Base-by-base conservation (phyloP, 1,139 yeast genomes). In the Geotrichum macrosporum region DNA sequence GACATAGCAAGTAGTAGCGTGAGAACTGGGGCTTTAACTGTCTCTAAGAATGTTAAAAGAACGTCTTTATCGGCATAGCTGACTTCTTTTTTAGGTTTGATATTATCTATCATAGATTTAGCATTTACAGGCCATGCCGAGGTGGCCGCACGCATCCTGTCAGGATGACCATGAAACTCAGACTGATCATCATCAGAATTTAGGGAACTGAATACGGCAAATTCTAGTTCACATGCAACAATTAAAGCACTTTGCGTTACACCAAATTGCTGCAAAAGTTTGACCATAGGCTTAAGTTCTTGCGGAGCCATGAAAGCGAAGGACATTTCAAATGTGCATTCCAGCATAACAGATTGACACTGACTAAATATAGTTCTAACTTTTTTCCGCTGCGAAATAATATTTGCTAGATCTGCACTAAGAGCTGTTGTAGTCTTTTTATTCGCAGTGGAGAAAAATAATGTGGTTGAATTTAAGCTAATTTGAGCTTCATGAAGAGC, bases 211-310 rank as follows among this genome's bases (percentile, higher is more conserved):
- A 70, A 52, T 3, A 71, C 54, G 1, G 72, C 64, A 42, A 66
- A 71, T 51, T 72, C 73, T 13, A 74, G 55, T 48, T 75, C 77
- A 43, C 77, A 73, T 0, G 78, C 73, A 48, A 75, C 75, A 5
- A 72, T 65, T 21, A 74, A 52, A 2, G 76, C 77, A 54, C 66
- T 69, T 3, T 68, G 57, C 35, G 67, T 67, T 32, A 66, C 64
- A 2, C 66, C 53, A 6, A 71, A 58, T 1, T 63, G 54, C 33
- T 62, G 62, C 22, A 73, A 55, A 16, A 59, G 57, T n/a, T 65
- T 61, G 10, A 73, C 59, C 3, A 68, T 53, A 1, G 68, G 63
- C 38, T 67, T 66, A 34, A 74, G 54, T 41, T 69, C 71, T 8
- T 61, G 59, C 8, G 79, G 78, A 1, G 77, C 68, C 44, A 72